Evolutionary conservation across 306 rosid genomes (phyloP).

Genomic region (Geum urbanum): DNA sequence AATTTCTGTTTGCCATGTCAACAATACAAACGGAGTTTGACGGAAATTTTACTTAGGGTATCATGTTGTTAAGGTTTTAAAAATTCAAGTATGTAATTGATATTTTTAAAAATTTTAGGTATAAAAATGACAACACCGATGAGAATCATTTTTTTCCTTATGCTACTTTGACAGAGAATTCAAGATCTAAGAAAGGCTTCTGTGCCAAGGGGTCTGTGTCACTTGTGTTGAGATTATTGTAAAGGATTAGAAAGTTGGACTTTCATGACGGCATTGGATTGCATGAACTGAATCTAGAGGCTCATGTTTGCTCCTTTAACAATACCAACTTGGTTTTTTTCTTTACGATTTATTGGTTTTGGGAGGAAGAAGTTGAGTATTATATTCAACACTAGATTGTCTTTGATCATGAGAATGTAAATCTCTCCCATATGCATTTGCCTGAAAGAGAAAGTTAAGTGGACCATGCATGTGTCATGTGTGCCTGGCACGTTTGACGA

Average conservation of each 20-base stretch:
- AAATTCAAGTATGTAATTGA: too few relatives aligned
- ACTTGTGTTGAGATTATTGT: constrained; percentile 5
- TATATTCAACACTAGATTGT: background rate
- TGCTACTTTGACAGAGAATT: background rate
- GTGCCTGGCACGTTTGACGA: background rate
- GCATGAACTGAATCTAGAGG: constrained; percentile 28
- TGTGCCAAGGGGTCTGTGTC: constrained; percentile 32
- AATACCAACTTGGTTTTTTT: background rate
- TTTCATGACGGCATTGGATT: constrained; percentile 26
- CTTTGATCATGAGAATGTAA: background rate
- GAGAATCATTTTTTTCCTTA: too few relatives aligned
- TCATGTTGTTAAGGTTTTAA: too few relatives aligned
- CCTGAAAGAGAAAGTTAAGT: background rate
- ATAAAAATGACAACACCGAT: too few relatives aligned
- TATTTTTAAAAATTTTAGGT: too few relatives aligned
- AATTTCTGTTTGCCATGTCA: too few relatives aligned
- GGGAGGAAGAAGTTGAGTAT: background rate
- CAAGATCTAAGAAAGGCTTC: background rate
- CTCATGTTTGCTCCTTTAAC: background rate
- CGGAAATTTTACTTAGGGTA: too few relatives aligned
- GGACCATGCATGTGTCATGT: background rate
- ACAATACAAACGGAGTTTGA: too few relatives aligned
- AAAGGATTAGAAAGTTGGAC: constrained; percentile 23
- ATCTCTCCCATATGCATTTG: background rate
- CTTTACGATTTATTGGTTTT: background rate